Conservation (phyloP, 441 rosid genomes). For the Erodium moschatum region DNA sequence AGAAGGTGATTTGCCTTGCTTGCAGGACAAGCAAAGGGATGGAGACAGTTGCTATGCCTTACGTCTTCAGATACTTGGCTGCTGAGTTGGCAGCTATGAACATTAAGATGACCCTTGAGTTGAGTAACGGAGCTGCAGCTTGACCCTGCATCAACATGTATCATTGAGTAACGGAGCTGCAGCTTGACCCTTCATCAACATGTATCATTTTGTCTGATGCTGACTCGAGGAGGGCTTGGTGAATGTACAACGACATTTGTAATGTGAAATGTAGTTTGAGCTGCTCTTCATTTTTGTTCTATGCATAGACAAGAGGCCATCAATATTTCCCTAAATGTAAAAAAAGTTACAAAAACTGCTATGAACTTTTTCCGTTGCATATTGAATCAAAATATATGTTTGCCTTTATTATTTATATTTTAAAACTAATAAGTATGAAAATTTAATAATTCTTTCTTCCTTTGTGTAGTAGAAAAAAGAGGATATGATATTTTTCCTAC, state of each 20-base stretch:
- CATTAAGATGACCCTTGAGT: slow-evolving; percentile 58
- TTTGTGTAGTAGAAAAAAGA: no score
- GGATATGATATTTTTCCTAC: no score
- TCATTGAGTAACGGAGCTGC: slow-evolving; percentile 33
- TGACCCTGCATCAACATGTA: slow-evolving; percentile 10
- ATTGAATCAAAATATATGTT: no score
- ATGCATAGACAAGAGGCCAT: not conserved
- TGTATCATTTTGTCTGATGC: not conserved
- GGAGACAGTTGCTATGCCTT: slow-evolving; percentile 91
- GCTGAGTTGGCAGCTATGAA: slow-evolving; percentile 94
- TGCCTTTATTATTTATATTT: no score
- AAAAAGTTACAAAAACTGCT: no score
- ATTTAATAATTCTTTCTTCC: no score
- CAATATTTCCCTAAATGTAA: no score
- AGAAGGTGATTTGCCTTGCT: slow-evolving; percentile 58
- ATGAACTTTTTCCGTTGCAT: no score
- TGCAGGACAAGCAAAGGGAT: slow-evolving; percentile 79
- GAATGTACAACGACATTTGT: not conserved
- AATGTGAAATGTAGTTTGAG: slow-evolving; percentile 3
- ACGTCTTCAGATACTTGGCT: slow-evolving; percentile 78
- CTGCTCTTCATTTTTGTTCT: not conserved
- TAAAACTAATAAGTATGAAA: no score
- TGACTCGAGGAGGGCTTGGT: not conserved
- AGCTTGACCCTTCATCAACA: slow-evolving; percentile 16
- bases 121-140: slow-evolving; percentile 41